These are phyloP conservation scores for Jackrogersella minutella DNA, from an alignment of 495 filamentous ascomycete genomes.

Conservation along the genomic window DNA sequence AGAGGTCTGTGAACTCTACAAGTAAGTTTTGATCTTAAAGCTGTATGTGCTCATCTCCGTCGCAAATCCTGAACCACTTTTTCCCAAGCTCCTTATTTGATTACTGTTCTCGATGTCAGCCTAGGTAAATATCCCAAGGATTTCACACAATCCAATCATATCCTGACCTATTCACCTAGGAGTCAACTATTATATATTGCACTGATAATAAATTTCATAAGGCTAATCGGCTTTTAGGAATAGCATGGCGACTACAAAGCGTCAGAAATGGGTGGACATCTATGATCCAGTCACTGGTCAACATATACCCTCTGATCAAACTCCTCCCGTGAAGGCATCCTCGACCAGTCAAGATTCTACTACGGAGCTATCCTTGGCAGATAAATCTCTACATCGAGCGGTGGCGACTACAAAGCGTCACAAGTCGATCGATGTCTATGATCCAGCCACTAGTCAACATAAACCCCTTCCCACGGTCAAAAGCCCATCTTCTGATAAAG, in stretches of 20 bases:
- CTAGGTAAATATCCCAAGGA: background rate
- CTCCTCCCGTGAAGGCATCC: too few relatives aligned
- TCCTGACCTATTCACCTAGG: too few relatives aligned
- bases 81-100: too few relatives aligned
- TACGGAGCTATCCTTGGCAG: too few relatives aligned
- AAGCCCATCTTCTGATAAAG: background rate
- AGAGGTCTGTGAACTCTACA: too few relatives aligned
- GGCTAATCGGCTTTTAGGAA: background rate
- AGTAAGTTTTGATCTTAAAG: too few relatives aligned
- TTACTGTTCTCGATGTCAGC: too few relatives aligned
- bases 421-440: conserved; percentile 7
- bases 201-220: background rate
- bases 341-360: too few relatives aligned
- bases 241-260: background rate
- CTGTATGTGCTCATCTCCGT: too few relatives aligned
- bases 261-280: background rate
- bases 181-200: background rate
- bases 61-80: too few relatives aligned
- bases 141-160: background rate
- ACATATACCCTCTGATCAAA: background rate
- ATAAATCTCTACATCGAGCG: too few relatives aligned
- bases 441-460: background rate
- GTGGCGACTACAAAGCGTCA: background rate
- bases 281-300: conserved; percentile 12
- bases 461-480: background rate